These are phyloP conservation scores for Beauveria sp. DNA, from an alignment of 2,329 filamentous ascomycete species.

Conservation along the genomic window DNA sequence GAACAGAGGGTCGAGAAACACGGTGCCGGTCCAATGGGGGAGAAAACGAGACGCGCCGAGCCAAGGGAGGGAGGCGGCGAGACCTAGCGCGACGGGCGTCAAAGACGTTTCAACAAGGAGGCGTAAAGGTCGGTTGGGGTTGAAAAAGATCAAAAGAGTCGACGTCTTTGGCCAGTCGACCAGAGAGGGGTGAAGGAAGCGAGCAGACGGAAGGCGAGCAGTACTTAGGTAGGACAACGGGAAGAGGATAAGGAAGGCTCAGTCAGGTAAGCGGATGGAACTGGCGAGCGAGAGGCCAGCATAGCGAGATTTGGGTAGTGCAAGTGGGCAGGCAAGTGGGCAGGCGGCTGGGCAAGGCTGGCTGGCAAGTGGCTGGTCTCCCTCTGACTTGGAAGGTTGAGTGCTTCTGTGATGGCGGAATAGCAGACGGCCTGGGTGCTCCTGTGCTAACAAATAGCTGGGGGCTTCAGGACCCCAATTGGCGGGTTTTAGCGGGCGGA, in stretches of 20 bases:
- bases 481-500: not conserved
- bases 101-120: not conserved
- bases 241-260: not conserved
- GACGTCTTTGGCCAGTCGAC: not conserved
- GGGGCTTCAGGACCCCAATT: not conserved
- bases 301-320: not conserved
- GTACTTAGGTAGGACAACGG: not conserved
- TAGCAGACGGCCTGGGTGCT: not conserved
- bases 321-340: not conserved
- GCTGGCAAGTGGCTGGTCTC: not conserved
- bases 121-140: not conserved
- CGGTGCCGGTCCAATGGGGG: not conserved
- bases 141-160: not conserved
- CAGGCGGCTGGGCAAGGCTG: not conserved
- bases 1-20: not conserved
- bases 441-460: not conserved
- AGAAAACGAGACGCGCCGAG: conserved; percentile 7
- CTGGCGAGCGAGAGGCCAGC: conserved; percentile 9
- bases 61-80: conserved; percentile 1
- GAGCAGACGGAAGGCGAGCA: not conserved
- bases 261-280: not conserved
- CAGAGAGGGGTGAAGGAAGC: not conserved
- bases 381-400: too few species aligned
- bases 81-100: not conserved
- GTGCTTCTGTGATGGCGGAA: not conserved